Evolutionary conservation across 1,139 yeast genomes (phyloP).

Genomic region (Sporopachydermia cereana): DNA sequence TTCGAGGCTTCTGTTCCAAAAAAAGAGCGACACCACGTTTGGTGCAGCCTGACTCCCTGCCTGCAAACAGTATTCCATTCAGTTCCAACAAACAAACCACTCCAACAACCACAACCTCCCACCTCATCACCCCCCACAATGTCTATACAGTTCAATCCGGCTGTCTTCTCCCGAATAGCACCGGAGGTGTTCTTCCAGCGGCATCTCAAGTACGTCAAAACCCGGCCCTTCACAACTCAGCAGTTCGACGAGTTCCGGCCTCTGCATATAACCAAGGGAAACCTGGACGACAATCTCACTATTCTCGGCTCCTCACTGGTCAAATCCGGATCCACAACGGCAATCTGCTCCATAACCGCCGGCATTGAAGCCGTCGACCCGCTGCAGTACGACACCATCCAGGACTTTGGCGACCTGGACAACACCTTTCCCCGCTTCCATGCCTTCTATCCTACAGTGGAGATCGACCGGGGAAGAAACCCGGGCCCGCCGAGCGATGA

Average conservation of each 20-base stretch:
- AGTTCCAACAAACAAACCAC: too few relatives aligned
- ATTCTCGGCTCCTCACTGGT: constrained; percentile 65
- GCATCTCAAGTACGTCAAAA: constrained; percentile 66
- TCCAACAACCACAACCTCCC: too few relatives aligned
- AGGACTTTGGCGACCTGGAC: constrained; percentile 23
- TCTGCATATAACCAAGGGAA: constrained; percentile 26
- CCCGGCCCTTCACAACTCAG: constrained; percentile 45
- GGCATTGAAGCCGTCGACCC: constrained; percentile 48
- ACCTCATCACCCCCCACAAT: constrained; percentile 18
- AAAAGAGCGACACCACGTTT: too few relatives aligned
- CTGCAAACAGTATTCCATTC: too few relatives aligned
- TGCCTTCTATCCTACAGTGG: constrained; percentile 67
- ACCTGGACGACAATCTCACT: constrained; percentile 19
- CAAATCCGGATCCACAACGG: constrained; percentile 64
- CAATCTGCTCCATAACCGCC: constrained; percentile 64
- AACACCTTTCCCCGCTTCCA: constrained; percentile 22
- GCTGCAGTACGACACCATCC: constrained; percentile 25
- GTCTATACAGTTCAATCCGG: constrained; percentile 58
- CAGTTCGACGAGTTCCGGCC: constrained; percentile 62
- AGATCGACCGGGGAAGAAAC: constrained; percentile 60
- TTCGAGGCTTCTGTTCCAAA: too few relatives aligned
- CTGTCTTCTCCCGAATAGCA: constrained; percentile 70
- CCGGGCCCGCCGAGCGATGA: constrained; percentile 81
- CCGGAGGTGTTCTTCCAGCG: constrained; percentile 78
- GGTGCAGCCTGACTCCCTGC: too few relatives aligned